A percentile compares a stretch with the other conserved stretches of the same genome.
Evolutionary conservation across 2,329 filamentous ascomycete species (phyloP).

Genomic region (Rasamsonia emersonii): DNA sequence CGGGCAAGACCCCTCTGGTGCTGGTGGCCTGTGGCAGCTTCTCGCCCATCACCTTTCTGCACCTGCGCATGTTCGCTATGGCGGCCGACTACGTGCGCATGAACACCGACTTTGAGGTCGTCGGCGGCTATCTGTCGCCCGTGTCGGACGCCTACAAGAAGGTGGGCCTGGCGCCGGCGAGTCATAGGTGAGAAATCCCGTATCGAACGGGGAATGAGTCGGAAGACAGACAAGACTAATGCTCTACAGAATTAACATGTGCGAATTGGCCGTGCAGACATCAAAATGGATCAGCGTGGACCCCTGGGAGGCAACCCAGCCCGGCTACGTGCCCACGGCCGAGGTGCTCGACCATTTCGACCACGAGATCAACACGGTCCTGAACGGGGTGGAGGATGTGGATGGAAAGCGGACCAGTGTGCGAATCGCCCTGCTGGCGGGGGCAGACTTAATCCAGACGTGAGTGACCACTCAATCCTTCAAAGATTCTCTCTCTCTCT

Average conservation of each 20-base stretch:
- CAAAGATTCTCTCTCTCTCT: neutral
- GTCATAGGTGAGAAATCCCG: slow-evolving; percentile 42
- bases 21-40: slow-evolving; percentile 42
- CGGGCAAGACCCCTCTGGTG: slow-evolving; percentile 16
- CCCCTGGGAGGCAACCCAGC: slow-evolving; percentile 67
- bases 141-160: slow-evolving; percentile 63
- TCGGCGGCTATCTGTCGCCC: slow-evolving; percentile 67
- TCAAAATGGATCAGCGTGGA: slow-evolving; percentile 69
- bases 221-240: slow-evolving; percentile 4
- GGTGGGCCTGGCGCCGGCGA: slow-evolving; percentile 58
- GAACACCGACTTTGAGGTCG: slow-evolving; percentile 62
- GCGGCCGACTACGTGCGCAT: slow-evolving; percentile 61
- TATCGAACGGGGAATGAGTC: neutral
- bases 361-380: slow-evolving; percentile 66
- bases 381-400: slow-evolving; percentile 57
- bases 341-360: slow-evolving; percentile 77
- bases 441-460: slow-evolving; percentile 58
- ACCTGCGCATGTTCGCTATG: slow-evolving; percentile 73
- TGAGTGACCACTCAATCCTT: neutral
- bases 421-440: slow-evolving; percentile 66
- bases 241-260: slow-evolving; percentile 58
- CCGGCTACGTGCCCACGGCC: slow-evolving; percentile 70
- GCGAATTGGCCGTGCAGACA: slow-evolving; percentile 63
- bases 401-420: slow-evolving; percentile 55
- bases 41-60: slow-evolving; percentile 61